Evolutionary conservation across 371 early-diverging fungal species (phyloP).

Genomic region (Rhizopus microsporus): DNA sequence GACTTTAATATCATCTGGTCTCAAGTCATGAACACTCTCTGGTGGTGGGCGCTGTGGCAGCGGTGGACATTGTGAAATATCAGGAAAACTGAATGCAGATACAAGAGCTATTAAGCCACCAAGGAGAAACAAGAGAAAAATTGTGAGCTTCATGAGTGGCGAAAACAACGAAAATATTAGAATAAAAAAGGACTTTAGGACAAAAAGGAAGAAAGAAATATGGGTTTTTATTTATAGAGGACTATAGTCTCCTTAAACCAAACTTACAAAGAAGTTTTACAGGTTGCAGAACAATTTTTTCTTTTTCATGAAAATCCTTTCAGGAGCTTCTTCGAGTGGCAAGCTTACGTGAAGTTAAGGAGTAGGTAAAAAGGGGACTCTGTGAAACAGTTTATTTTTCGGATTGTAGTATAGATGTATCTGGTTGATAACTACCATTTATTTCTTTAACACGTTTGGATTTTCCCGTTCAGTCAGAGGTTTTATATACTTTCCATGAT

Average conservation of each 20-base stretch:
- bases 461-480: slow-evolving; percentile 36
- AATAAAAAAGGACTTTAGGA: no score
- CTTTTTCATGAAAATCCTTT: not conserved
- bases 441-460: not conserved
- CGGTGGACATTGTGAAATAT: slow-evolving; percentile 13
- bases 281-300: not conserved
- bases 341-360: not conserved
- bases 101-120: not conserved
- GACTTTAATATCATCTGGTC: slow-evolving; percentile 26
- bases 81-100: not conserved
- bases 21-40: slow-evolving; percentile 23
- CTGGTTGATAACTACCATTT: not conserved
- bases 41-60: slow-evolving; percentile 10
- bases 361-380: not conserved
- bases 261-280: not conserved
- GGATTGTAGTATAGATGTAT: not conserved
- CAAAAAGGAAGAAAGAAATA: not conserved
- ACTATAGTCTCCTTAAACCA: not conserved
- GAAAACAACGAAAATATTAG: not conserved
- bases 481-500: slow-evolving; percentile 43
- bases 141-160: not conserved
- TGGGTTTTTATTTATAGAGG: no score
- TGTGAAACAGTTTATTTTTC: not conserved
- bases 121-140: not conserved
- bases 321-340: slow-evolving; percentile 1